These are phyloP conservation scores for Yamadazyma blattariae DNA, from an alignment of 1,139 yeast genomes.

Conservation along the genomic window DNA sequence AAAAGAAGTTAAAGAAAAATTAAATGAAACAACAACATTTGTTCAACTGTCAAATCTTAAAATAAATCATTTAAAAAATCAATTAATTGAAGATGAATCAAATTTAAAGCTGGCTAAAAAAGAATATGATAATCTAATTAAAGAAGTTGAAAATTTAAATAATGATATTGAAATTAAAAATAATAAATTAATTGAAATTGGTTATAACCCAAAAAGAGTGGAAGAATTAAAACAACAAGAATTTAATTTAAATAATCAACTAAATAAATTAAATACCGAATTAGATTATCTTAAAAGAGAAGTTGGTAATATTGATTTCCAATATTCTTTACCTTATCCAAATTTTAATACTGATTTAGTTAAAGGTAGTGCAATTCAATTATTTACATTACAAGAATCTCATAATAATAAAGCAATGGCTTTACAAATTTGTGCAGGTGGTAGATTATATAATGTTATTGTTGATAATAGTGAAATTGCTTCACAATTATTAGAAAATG, in stretches of 20 bases:
- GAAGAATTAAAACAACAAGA: conserved; percentile 48
- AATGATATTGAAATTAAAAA: conserved; percentile 38
- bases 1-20: conserved; percentile 57
- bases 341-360: conserved; percentile 62
- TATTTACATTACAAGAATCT: conserved; percentile 61
- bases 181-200: conserved; percentile 46
- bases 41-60: conserved; percentile 63
- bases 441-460: conserved; percentile 81
- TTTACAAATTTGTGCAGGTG: conserved; percentile 93
- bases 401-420: conserved; percentile 73
- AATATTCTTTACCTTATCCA: conserved; percentile 62
- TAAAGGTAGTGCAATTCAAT: conserved; percentile 86
- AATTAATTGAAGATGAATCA: conserved; percentile 49
- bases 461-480: conserved; percentile 89
- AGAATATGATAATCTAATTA: conserved; percentile 45
- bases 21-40: conserved; percentile 53
- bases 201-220: conserved; percentile 55
- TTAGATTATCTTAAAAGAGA: conserved; percentile 59
- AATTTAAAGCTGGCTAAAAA: conserved; percentile 53
- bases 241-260: conserved; percentile 22
- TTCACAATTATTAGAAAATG: conserved; percentile 73
- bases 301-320: conserved; percentile 74
- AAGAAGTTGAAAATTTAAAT: conserved; percentile 44
- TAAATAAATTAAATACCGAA: conserved; percentile 41
- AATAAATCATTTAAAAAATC: conserved; percentile 54